Conservation (phyloP, 441 rosid genomes). For the Viola pubescens region DNA sequence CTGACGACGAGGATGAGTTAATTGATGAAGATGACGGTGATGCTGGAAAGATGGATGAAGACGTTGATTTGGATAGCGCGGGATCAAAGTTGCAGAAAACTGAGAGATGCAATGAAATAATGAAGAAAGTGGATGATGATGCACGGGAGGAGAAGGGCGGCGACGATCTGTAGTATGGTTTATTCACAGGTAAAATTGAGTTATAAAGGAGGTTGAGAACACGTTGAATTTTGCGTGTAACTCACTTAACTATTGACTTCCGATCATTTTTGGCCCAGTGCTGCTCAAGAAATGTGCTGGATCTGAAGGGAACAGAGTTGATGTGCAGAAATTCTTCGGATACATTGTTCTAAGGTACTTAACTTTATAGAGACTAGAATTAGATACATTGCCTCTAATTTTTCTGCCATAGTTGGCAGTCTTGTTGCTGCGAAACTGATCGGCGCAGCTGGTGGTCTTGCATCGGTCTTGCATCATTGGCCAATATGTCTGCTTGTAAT, state of each 20-base stretch:
- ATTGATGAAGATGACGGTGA: too few species aligned
- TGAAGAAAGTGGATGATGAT: too few species aligned
- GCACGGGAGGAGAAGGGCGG: too few species aligned
- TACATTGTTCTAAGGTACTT: constrained; percentile 65
- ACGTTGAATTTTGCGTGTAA: not conserved
- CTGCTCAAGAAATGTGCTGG: constrained; percentile 51
- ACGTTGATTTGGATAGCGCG: too few species aligned
- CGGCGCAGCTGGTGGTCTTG: constrained; percentile 64
- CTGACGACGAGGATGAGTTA: too few species aligned
- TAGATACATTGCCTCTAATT: constrained; percentile 90
- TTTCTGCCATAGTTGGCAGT: constrained; percentile 87
- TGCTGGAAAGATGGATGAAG: too few species aligned
- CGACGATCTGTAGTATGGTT: constrained; percentile 19
- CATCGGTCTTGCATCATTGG: constrained; percentile 62
- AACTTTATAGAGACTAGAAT: constrained; percentile 91
- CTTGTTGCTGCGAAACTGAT: constrained; percentile 95
- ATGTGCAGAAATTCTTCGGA: constrained; percentile 51
- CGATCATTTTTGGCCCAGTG: constrained; percentile 27
- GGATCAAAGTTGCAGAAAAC: too few species aligned
- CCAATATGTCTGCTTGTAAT: constrained; percentile 94
- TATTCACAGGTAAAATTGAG: constrained; percentile 42
- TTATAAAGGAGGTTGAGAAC: constrained; percentile 2
- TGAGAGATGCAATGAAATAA: too few species aligned
- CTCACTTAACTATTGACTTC: not conserved
- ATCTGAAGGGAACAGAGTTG: constrained; percentile 42